Base-by-base conservation (phyloP, 176 grass and related monocot species). In the Oryza glaberrima region DNA sequence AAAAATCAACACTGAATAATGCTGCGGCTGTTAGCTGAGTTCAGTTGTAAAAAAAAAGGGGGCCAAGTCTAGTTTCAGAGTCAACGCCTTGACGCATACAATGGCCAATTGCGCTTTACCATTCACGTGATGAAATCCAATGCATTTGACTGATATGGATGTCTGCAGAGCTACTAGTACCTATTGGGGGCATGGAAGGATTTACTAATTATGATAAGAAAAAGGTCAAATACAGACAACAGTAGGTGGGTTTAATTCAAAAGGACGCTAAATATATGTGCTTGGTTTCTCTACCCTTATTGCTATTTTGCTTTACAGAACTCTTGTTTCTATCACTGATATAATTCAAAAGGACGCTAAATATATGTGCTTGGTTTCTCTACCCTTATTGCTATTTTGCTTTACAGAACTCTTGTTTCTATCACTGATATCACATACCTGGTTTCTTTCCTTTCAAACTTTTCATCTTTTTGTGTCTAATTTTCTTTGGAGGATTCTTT, bases 21-120 rank as follows among this genome's bases (percentile, higher is more conserved):
- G 11, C 26, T 69, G 23, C 51, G 13, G 20, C 56, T 61, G 56
- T 22, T 7, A 0, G 22, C 13, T 7, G 9, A 35, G 48, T 60
- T 74, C 64, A 12, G 15, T 20, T 22, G 82, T 46, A 2, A 65
- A 70, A 49, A 65, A 70, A 49, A 80, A 72, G 1, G 4, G 60
- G 30, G 19, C 19, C 56, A 61, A 61, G 15, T 70, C 65, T 52
- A 26, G 45, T 54, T 81, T 77, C 52, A 70, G 41, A 51, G 78
- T 77, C 83, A 77, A 78, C 5, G 45, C 67, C 65, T 90, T 86
- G 83, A 82, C 83, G 34, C 44, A 79, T 23, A 34, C 65, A 88
- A 41, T 73, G 66, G 67, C 46, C 34, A 79, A 11, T 3, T 69
- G 23, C 61, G 23, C 44, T 73, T 73, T 58, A 56, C 20, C 75